Evolutionary conservation across 177 flowering plant genomes (phyloP), one percentile per base, ranked within the genome.

Genomic region (Vitis hybrid): DNA sequence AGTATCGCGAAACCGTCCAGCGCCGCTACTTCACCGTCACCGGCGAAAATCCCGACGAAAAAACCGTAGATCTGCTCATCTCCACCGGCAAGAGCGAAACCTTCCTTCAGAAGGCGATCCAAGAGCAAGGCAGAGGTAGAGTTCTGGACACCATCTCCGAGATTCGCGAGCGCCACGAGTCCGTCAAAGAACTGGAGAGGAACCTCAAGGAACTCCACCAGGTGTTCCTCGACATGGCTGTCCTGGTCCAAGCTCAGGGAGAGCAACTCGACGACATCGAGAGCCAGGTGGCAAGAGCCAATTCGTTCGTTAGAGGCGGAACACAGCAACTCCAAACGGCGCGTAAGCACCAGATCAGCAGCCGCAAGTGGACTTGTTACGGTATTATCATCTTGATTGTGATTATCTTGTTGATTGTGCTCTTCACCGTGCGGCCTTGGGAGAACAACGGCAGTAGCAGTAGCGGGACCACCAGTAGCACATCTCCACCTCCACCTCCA

Each of bases 1-100:
- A 88, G 75, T 89, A 93, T 70, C 82, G 83, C 63, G 95, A 91
- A 67, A 89, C 93, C 8, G 85, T 91, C 0, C 81, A 87, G 75
- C 71, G 89, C 3, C 75, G 94, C 70, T 91, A 87, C 59, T 91
- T 71, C 77, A 85, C 91, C 3, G 87, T 93, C 19, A 90, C 98
- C 8, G 94, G 98, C 0, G 91, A 91, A 60, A 84, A 86, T 59
- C 86, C 94, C 1, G 87, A 85, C n/a, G 90, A 87, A 2, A 70
- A 71, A 20, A 85, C 87, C 11, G 63, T 93, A 1, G 97, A 93
- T 51, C 68, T 18, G 0, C 64, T 93, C 64, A 86, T 93, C 55
- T 83, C 92, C 11, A 89, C 86, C 70, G 87, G 87, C 1, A 89
- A 87, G 81, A 89, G 97, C 72, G 97, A 91, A 80, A 84, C 74